phyloP scores from a whole-genome alignment of 2,329 filamentous ascomycete species.

The Fusarium algeriense region DNA sequence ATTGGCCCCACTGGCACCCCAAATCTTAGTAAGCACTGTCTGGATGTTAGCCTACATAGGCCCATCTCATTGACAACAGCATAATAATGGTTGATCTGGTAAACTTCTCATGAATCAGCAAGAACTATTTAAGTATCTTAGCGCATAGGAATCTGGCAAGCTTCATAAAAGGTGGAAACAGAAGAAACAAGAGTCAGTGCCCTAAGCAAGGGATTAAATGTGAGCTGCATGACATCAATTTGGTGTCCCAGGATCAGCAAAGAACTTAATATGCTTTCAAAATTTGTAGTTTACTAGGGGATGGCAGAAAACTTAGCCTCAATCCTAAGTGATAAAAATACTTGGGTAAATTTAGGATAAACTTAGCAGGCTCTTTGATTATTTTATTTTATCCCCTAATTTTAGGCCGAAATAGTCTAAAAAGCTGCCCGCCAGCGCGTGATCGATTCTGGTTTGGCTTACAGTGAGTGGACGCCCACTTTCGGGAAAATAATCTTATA shows the following conservation, averaged over 20 bases:
- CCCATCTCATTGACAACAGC: not conserved
- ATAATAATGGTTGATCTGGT: fast-evolving
- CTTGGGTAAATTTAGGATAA: no score
- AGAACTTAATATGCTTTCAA: fast-evolving
- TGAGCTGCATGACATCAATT: no score
- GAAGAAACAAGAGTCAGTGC: not conserved
- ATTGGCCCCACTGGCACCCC: not conserved
- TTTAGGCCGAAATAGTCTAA: not conserved
- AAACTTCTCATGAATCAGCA: no score
- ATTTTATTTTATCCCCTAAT: not conserved
- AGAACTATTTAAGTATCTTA: not conserved
- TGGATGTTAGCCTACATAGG: not conserved
- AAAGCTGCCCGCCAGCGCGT: not conserved
- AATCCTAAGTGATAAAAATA: no score
- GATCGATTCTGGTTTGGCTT: not conserved
- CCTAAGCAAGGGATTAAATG: fast-evolving
- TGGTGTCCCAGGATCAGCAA: no score
- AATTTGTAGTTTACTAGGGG: fast-evolving
- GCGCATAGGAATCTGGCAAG: not conserved
- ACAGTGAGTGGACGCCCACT: not conserved
- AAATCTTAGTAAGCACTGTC: not conserved
- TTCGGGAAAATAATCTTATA: not conserved
- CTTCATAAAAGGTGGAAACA: no score
- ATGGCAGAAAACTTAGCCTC: no score
- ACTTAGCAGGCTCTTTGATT: no score